These are phyloP conservation scores for Backusella westeae DNA, from an alignment of 192 early-diverging fungal genomes.

Conservation along the genomic window DNA sequence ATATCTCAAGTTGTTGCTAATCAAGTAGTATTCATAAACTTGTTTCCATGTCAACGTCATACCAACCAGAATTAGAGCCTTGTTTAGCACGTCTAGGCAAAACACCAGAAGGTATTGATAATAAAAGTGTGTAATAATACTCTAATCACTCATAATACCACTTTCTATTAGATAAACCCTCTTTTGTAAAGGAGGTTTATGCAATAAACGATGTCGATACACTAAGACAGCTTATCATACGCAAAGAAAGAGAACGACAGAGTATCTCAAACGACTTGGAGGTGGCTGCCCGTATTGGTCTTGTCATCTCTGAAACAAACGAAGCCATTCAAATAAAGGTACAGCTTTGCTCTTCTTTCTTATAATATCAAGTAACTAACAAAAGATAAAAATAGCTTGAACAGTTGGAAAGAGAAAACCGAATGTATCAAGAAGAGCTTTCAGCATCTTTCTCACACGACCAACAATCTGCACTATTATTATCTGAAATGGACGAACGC, in stretches of 20 bases:
- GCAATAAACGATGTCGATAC: conserved; percentile 45
- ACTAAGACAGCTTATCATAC: conserved; percentile 47
- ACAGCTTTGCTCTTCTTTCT: background rate
- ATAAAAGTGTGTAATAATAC: too few species aligned
- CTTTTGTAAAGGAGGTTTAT: conserved; percentile 38
- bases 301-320: conserved; percentile 52
- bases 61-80: conserved; percentile 26
- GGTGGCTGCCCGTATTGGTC: conserved; percentile 57
- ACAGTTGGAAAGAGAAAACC: conserved; percentile 35
- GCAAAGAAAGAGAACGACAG: conserved; percentile 57
- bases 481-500: conserved; percentile 42
- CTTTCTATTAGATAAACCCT: conserved; percentile 28
- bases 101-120: conserved; percentile 19
- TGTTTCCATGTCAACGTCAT: conserved; percentile 8
- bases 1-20: background rate
- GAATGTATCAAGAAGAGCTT: conserved; percentile 22
- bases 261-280: conserved; percentile 52
- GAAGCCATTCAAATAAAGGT: conserved; percentile 53
- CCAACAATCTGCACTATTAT: conserved; percentile 4
- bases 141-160: background rate
- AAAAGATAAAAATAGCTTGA: conserved; percentile 17
- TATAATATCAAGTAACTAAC: background rate
- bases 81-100: conserved; percentile 31
- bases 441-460: background rate
- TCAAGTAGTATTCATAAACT: background rate